Conservation (phyloP, 2,329 filamentous ascomycete species). For the Capronia americana region DNA sequence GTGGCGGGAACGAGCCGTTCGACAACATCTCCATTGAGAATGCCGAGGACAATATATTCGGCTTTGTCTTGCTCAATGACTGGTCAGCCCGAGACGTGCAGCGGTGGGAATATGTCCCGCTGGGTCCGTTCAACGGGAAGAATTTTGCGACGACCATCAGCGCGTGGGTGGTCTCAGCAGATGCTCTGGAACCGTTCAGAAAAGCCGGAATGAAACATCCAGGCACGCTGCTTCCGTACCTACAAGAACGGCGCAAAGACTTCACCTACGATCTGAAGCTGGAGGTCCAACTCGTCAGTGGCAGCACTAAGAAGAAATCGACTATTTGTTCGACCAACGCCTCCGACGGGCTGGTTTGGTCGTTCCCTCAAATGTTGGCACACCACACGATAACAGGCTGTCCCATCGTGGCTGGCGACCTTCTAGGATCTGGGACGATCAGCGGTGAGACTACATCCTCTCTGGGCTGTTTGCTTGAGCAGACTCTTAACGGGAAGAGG, state of each 20-base stretch:
- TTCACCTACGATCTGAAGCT: slow-evolving; percentile 11
- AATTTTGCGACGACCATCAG: slow-evolving; percentile 26
- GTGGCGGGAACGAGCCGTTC: slow-evolving; percentile 67
- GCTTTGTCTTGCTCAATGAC: slow-evolving; percentile 81
- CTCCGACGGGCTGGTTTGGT: slow-evolving; percentile 9
- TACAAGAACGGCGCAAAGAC: slow-evolving; percentile 6
- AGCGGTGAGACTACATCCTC: not conserved
- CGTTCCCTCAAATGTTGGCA: slow-evolving; percentile 20
- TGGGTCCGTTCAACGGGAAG: slow-evolving; percentile 27
- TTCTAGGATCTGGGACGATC: slow-evolving; percentile 19
- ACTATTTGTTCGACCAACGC: slow-evolving; percentile 14
- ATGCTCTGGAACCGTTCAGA: slow-evolving; percentile 25
- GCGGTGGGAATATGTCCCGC: slow-evolving; percentile 19
- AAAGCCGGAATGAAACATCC: slow-evolving; percentile 5
- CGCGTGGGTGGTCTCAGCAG: slow-evolving; percentile 22
- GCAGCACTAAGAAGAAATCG: not conserved
- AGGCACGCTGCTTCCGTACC: slow-evolving; percentile 3
- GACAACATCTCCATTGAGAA: slow-evolving; percentile 62
- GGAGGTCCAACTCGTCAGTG: slow-evolving; percentile 16
- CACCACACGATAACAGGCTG: slow-evolving; percentile 19
- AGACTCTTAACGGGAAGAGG: slow-evolving; percentile 35
- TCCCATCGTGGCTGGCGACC: slow-evolving; percentile 10
- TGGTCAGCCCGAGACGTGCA: slow-evolving; percentile 57
- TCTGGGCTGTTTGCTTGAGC: slow-evolving; percentile 18
- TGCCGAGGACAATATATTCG: slow-evolving; percentile 75